phyloP scores from a whole-genome alignment of 2,329 filamentous ascomycete genomes.

The Alternaria angustiovoidea region DNA sequence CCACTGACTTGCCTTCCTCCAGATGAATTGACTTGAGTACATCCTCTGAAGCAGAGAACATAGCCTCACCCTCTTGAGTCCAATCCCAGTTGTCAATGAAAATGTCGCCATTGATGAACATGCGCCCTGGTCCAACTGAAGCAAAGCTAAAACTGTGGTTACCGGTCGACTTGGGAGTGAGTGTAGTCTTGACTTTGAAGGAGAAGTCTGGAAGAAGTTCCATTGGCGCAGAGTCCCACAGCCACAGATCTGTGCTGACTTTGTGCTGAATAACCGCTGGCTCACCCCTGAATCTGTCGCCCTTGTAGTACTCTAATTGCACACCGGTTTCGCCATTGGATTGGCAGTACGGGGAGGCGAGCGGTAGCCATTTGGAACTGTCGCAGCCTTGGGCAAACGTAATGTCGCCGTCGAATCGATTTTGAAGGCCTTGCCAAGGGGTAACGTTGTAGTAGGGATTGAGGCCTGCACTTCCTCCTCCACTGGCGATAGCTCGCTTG shows the following conservation, averaged over 20 bases:
- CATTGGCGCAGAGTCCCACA: conserved; percentile 73
- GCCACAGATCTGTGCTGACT: conserved; percentile 71
- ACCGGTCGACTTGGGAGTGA: conserved; percentile 67
- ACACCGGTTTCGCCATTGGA: conserved; percentile 68
- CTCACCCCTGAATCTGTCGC: conserved; percentile 68
- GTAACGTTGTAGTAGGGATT: conserved; percentile 74
- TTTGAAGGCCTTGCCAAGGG: conserved; percentile 69
- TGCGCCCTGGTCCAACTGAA: conserved; percentile 69
- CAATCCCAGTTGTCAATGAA: conserved; percentile 73
- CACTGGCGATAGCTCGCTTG: conserved; percentile 71
- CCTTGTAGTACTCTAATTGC: conserved; percentile 69
- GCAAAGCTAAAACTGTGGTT: conserved; percentile 73
- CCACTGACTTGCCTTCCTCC: conserved; percentile 65
- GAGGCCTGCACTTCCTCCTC: conserved; percentile 72
- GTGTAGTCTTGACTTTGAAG: conserved; percentile 66
- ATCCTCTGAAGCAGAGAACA: conserved; percentile 74
- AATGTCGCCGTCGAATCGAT: conserved; percentile 63
- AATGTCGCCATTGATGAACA: conserved; percentile 67
- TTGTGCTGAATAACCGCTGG: conserved; percentile 67
- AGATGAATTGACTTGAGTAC: conserved; percentile 68
- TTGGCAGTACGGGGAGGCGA: conserved; percentile 67
- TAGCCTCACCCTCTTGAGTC: conserved; percentile 73
- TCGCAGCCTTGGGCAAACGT: conserved; percentile 69
- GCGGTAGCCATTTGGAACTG: conserved; percentile 71
- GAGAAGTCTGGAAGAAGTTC: conserved; percentile 71